Evolutionary conservation across 331 rosid species (phyloP).

Genomic region (Pyrus hybrid): DNA sequence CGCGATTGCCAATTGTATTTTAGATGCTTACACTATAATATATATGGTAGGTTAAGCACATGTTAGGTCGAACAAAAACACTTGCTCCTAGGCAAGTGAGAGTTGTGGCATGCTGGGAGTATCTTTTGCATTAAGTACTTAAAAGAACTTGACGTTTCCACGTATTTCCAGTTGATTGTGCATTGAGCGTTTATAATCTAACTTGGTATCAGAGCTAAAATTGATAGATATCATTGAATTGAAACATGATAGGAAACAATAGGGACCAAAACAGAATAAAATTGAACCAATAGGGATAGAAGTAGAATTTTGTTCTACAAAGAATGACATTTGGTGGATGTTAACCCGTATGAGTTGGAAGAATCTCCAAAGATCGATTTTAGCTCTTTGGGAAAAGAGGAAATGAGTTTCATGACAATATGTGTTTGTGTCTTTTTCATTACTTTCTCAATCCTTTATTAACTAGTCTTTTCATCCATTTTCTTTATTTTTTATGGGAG

Average conservation of each 20-base stretch:
- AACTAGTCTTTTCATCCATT: background rate
- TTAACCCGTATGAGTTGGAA: background rate
- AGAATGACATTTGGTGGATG: background rate
- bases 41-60: background rate
- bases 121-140: background rate
- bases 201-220: background rate
- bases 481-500: background rate
- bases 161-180: background rate
- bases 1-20: background rate
- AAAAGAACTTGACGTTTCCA: background rate
- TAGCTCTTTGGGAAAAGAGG: background rate
- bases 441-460: background rate
- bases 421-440: background rate
- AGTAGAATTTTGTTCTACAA: background rate
- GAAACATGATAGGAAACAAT: background rate
- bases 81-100: background rate
- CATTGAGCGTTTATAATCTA: background rate
- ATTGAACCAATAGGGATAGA: background rate
- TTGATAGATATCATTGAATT: background rate
- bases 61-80: background rate
- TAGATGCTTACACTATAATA: too few species aligned
- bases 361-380: background rate
- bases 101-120: background rate
- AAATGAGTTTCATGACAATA: background rate
- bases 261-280: background rate